Evolutionary conservation across 352 stramenopile species (phyloP), one percentile per base, ranked within the genome.

Genomic region (Pythium myriotylum): DNA sequence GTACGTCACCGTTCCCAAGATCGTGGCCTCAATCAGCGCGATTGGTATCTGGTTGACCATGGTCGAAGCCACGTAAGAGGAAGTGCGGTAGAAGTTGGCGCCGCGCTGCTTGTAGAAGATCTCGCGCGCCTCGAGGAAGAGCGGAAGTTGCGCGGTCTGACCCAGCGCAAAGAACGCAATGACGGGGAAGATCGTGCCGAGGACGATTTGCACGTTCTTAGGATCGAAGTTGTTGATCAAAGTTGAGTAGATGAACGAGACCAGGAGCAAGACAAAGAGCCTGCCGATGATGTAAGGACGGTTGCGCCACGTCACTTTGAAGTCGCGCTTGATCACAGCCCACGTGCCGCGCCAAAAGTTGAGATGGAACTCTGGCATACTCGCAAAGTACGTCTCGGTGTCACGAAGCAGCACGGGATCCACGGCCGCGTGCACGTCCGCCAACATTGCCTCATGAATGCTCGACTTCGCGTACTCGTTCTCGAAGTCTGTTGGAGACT

Each of bases 391-490:
- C 2, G 35, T 26, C 0, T 46, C 88, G 17, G 81, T 64, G 62
- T 87, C 81, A 12, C 96, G 49, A 17, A 98, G 40, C 29, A 96
- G 77, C 1, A 94, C 54, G 33, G 97, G 76, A 66, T 97, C 91
- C 65, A 97, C 95, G 8, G 96, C 66, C 14, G 74, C 74, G 33
- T 89, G 84, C 6, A 93, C 85, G 65, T 97, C 89, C 3, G 84
- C 88, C 9, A 88, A 17, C 42, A 67, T 62, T 2, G 27, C 33
- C 16, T 17, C n/a, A 47, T 75, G 66, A 17, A 68, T 48, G 1
- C 47, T n/a, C 6, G 70, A 78, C 16, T 48, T 10, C 20, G 50
- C 29, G 22, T 72, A 77, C 0, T 60, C 2, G 12, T 41, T n/a
- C 0, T 61, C 61, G 58, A 72, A 77, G 26, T 77, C 60, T 3